Percentiles rank a stretch among this genome's conserved stretches.
phyloP scores from a whole-genome alignment of 1,284 basidiomycete species.

The Ustilago xerochloae region DNA sequence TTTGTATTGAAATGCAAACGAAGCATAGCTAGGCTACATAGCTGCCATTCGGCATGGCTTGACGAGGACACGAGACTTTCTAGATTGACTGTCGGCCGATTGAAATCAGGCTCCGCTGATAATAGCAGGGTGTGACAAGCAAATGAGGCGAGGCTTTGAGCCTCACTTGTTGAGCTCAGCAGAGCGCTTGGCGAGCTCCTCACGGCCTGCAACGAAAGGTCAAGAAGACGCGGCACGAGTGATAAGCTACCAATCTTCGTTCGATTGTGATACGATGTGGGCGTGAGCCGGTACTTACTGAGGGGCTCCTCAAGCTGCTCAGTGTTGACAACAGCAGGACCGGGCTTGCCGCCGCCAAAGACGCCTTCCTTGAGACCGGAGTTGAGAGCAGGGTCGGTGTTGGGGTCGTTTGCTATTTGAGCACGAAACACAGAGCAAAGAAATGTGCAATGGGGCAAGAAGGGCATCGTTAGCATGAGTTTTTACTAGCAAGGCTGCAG shows the following conservation, averaged over 20 bases:
- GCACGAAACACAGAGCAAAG: neutral
- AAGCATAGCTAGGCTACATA: conserved; percentile 24
- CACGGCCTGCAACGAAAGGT: conserved; percentile 29
- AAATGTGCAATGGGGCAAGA: neutral
- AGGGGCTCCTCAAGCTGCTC: conserved; percentile 40
- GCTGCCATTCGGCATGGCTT: neutral
- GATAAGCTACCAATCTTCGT: too few species aligned
- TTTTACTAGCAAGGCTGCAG: neutral
- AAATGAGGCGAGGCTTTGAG: neutral
- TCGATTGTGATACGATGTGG: neutral
- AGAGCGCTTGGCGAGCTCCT: conserved; percentile 54
- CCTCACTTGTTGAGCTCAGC: conserved; percentile 55
- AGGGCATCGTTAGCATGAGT: neutral
- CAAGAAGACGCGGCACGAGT: neutral
- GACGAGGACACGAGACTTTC: neutral
- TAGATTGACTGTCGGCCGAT: neutral
- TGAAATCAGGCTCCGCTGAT: too few species aligned
- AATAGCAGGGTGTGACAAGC: too few species aligned
- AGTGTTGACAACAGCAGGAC: conserved; percentile 39
- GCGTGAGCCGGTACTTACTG: conserved; percentile 23
- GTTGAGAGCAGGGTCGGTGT: conserved; percentile 47
- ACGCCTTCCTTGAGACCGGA: conserved; percentile 27
- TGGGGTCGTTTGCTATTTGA: conserved; percentile 49
- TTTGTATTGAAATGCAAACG: neutral
- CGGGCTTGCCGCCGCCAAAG: conserved; percentile 42